These are phyloP conservation scores for Trifolium subterraneum DNA, from an alignment of 306 rosid species.

Conservation along the genomic window DNA sequence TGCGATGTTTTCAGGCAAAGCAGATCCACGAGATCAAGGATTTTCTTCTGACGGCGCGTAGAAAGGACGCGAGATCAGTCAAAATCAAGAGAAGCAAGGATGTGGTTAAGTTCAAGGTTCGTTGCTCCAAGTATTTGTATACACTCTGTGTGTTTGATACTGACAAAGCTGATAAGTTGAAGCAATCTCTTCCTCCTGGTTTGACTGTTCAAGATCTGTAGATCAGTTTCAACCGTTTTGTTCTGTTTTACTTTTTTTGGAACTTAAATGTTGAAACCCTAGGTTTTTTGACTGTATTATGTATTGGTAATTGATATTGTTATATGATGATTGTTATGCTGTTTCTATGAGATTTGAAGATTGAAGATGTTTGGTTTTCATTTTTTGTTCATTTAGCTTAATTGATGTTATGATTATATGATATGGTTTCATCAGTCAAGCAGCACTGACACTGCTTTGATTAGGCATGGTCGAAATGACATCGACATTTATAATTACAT, in stretches of 20 bases:
- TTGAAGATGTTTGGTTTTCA: not conserved
- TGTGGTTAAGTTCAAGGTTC: conserved; percentile 86
- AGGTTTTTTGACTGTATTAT: not conserved
- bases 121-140: conserved; percentile 86
- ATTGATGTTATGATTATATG: not conserved
- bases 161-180: conserved; percentile 84
- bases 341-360: not conserved
- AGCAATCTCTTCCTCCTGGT: conserved; percentile 95
- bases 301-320: not conserved
- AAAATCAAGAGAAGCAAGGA: conserved; percentile 80
- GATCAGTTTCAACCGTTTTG: not conserved
- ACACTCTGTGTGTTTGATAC: conserved; percentile 79
- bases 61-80: conserved; percentile 82
- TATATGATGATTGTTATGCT: not conserved
- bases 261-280: not conserved
- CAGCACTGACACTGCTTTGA: too few relatives aligned
- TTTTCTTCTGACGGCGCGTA: conserved; percentile 82
- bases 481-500: too few relatives aligned
- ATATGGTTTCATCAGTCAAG: too few relatives aligned
- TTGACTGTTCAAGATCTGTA: conserved; percentile 75
- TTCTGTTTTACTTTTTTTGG: not conserved
- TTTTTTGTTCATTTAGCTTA: not conserved
- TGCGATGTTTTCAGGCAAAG: conserved; percentile 61
- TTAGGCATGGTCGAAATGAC: too few relatives aligned
- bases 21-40: conserved; percentile 94